Conservation (phyloP, 805 yeast species). For the Allodekkera sacchari region DNA sequence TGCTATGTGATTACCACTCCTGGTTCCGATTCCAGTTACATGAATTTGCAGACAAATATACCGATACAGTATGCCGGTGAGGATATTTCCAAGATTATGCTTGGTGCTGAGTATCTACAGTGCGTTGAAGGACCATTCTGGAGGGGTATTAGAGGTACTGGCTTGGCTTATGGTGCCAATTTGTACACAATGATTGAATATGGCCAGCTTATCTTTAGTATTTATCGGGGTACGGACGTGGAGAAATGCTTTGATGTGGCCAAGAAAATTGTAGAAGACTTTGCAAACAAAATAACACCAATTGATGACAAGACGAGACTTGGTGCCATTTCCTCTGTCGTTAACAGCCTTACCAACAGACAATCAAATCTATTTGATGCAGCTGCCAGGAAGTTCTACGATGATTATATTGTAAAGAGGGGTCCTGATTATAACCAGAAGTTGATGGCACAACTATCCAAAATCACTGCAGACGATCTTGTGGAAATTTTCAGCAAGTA, state of each 20-base stretch:
- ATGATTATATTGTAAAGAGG: slow-evolving; percentile 56
- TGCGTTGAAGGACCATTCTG: slow-evolving; percentile 96
- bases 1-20: slow-evolving; percentile 69
- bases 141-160: slow-evolving; percentile 93
- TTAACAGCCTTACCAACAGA: slow-evolving; percentile 57
- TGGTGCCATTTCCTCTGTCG: slow-evolving; percentile 71
- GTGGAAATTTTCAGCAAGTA: slow-evolving; percentile 44
- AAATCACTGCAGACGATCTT: slow-evolving; percentile 47
- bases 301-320: slow-evolving; percentile 56
- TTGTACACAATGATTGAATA: slow-evolving; percentile 52
- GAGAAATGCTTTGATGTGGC: slow-evolving; percentile 53
- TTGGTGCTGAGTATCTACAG: slow-evolving; percentile 69
- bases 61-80: slow-evolving; percentile 46
- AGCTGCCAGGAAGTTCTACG: slow-evolving; percentile 57
- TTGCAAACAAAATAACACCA: slow-evolving; percentile 41
- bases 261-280: slow-evolving; percentile 52
- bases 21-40: slow-evolving; percentile 74
- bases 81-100: slow-evolving; percentile 62
- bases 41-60: slow-evolving; percentile 50
- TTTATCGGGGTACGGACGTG: slow-evolving; percentile 82
- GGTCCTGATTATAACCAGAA: slow-evolving; percentile 56
- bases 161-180: slow-evolving; percentile 84
- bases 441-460: slow-evolving; percentile 45
- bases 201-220: slow-evolving; percentile 56
- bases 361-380: slow-evolving; percentile 62